Evolutionary conservation across 495 filamentous ascomycete species (phyloP).

Genomic region (Hypoxylon subgilvum): DNA sequence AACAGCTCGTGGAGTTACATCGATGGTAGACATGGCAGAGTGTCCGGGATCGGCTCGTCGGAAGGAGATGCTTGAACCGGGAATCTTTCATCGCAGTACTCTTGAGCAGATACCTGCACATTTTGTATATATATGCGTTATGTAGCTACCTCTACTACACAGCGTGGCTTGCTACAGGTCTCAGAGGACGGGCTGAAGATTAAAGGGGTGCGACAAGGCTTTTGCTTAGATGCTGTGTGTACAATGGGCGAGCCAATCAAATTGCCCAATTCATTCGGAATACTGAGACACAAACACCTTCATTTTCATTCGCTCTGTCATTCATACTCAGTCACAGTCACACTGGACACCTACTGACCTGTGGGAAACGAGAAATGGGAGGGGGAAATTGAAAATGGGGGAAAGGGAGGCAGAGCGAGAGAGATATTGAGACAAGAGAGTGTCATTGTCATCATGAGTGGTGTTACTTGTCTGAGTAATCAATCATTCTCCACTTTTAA

Average conservation of each 20-base stretch:
- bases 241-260: constrained; percentile 9
- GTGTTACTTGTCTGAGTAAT: constrained; percentile 2
- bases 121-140: constrained; percentile 10
- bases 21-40: constrained; percentile 9
- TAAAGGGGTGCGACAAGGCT: no score
- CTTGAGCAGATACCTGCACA: neutral
- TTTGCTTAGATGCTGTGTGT: neutral
- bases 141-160: no score
- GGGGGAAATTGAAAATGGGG: neutral
- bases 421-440: neutral
- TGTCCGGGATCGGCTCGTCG: constrained; percentile 9
- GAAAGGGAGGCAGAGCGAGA: neutral
- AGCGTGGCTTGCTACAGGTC: neutral
- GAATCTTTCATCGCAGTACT: constrained; percentile 8
- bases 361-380: neutral
- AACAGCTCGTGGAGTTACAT: constrained; percentile 30
- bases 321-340: neutral
- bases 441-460: no score
- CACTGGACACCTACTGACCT: neutral
- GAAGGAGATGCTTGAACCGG: constrained; percentile 27
- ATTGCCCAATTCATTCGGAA: constrained; percentile 11
- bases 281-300: neutral
- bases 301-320: neutral
- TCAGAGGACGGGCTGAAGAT: neutral
- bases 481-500: neutral